Evolutionary conservation across 495 filamentous ascomycete genomes (phyloP).

Genomic region (Aspergillus kassunensis): DNA sequence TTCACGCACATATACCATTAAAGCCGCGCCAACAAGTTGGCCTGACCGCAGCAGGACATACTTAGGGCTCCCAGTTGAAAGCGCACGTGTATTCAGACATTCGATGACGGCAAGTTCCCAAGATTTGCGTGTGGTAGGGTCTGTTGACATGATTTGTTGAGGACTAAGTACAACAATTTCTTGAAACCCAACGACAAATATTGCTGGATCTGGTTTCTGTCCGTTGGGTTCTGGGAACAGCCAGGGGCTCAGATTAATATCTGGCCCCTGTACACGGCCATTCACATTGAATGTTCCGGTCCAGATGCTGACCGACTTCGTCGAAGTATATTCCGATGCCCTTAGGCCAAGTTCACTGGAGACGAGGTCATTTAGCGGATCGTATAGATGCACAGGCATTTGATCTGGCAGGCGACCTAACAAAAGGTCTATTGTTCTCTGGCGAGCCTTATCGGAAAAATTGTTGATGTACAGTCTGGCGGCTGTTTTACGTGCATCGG

Average conservation of each 20-base stretch:
- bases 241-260: conserved; percentile 81
- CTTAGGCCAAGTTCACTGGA: conserved; percentile 66
- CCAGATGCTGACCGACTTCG: conserved; percentile 58
- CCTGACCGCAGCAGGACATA: conserved; percentile 90
- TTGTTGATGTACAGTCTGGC: conserved; percentile 95
- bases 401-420: conserved; percentile 83
- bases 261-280: conserved; percentile 69
- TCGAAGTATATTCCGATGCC: conserved; percentile 50
- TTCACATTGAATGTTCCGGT: conserved; percentile 95
- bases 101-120: conserved; percentile 83
- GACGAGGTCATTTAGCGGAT: conserved; percentile 91
- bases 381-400: conserved; percentile 76
- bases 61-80: conserved; percentile 57
- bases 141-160: conserved; percentile 98
- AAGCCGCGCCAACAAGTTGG: conserved; percentile 89
- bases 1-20: conserved; percentile 84
- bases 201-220: conserved; percentile 35
- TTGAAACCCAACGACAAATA: conserved; percentile 89
- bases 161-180: conserved; percentile 96
- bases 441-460: conserved; percentile 87
- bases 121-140: conserved; percentile 74
- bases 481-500: conserved; percentile 90
- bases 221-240: conserved; percentile 58
- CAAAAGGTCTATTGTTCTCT: conserved; percentile 91
- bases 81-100: conserved; percentile 69